phyloP scores from a whole-genome alignment of 108 stramenopile species.

The Cyclostephanos invisitatus region DNA sequence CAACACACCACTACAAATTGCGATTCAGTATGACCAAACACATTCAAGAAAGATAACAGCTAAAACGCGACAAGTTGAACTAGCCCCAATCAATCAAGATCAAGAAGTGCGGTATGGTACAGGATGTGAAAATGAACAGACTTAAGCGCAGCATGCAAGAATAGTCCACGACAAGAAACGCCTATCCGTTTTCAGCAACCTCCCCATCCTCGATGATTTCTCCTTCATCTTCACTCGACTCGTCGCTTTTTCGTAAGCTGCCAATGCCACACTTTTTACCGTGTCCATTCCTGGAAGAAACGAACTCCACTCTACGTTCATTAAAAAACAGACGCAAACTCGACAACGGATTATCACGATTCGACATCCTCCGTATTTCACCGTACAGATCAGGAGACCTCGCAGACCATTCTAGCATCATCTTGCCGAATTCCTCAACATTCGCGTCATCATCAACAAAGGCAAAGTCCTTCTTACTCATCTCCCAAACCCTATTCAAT shows the following conservation, averaged over 20 bases:
- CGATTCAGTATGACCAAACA: not conserved
- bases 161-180: not conserved
- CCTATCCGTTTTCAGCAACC: not conserved
- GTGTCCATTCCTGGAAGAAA: not conserved
- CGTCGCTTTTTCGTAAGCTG: constrained; percentile 24
- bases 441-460: constrained; percentile 27
- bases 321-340: constrained; percentile 67
- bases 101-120: constrained; percentile 4
- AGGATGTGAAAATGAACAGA: constrained; percentile 9
- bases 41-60: not conserved
- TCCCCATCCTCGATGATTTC: constrained; percentile 77
- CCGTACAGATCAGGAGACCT: constrained; percentile 53
- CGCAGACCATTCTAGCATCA: constrained; percentile 54
- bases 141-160: not conserved
- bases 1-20: not conserved
- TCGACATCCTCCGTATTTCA: constrained; percentile 58
- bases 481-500: constrained; percentile 43
- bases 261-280: constrained; percentile 15
- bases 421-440: constrained; percentile 61
- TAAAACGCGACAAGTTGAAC: not conserved
- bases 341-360: constrained; percentile 64
- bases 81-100: constrained; percentile 1
- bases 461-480: constrained; percentile 35
- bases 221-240: constrained; percentile 90
- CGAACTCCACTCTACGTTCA: constrained; percentile 42